These are phyloP conservation scores for Cichorium intybus DNA, from an alignment of 140 eudicot species.

Conservation along the genomic window DNA sequence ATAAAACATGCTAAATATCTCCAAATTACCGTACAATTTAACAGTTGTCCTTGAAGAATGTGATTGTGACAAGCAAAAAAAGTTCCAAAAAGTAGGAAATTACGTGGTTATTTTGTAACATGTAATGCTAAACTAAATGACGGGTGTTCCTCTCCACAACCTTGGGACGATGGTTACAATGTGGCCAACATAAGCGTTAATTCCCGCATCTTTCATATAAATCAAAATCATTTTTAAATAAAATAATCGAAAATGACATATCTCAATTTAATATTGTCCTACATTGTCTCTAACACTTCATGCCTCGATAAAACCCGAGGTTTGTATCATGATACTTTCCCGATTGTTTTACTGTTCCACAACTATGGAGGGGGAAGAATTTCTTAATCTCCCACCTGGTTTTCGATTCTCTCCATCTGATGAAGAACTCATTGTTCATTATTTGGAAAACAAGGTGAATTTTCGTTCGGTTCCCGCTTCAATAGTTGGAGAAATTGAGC, in stretches of 20 bases:
- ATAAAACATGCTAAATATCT: neutral
- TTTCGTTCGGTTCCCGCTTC: constrained; percentile 41
- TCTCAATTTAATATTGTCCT: constrained; percentile 11
- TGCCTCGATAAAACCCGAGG: constrained; percentile 8
- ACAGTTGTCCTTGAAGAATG: neutral
- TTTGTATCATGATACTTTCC: constrained; percentile 13
- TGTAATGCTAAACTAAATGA: constrained; percentile 21
- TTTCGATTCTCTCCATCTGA: constrained; percentile 70
- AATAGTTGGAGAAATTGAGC: constrained; percentile 54
- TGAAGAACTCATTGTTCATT: constrained; percentile 59
- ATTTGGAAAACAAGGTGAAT: constrained; percentile 46
- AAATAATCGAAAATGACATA: constrained; percentile 18
- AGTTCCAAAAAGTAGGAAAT: neutral
- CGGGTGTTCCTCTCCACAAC: constrained; percentile 37
- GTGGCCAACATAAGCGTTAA: constrained; percentile 30
- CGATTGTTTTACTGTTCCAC: constrained; percentile 14
- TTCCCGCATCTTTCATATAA: constrained; percentile 19
- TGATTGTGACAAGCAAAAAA: constrained; percentile 21
- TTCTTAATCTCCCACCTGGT: constrained; percentile 55
- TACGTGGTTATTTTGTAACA: neutral
- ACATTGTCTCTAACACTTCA: constrained; percentile 5
- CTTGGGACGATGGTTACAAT: constrained; percentile 17
- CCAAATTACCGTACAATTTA: neutral
- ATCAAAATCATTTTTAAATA: neutral
- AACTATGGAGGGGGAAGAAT: constrained; percentile 26